Percentiles rank a stretch among this genome's conserved stretches.
Conservation (phyloP, 495 filamentous ascomycete species). For the Geoglossum glabrum region DNA sequence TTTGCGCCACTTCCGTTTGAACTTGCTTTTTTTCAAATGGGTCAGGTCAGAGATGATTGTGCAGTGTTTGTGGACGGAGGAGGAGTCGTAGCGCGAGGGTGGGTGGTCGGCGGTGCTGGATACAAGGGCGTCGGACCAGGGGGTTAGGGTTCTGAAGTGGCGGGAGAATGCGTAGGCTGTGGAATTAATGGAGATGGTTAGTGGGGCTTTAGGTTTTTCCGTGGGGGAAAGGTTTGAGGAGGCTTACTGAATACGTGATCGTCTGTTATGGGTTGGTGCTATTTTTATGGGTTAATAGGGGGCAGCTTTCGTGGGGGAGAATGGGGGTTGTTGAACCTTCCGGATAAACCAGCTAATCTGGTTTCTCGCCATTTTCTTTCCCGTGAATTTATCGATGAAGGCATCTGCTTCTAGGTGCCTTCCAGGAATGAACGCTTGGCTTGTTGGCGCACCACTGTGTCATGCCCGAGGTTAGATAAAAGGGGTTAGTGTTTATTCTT, state of each 20-base stretch:
- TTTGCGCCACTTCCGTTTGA: neutral
- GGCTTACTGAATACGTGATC: neutral
- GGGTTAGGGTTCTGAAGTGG: neutral
- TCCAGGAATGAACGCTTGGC: neutral
- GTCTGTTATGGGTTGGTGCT: neutral
- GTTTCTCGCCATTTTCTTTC: conserved; percentile 5
- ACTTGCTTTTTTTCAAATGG: neutral
- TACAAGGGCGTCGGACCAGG: neutral
- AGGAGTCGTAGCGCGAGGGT: neutral
- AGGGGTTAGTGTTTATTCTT: neutral
- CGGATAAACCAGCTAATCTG: conserved; percentile 7
- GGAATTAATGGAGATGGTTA: neutral
- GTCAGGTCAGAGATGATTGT: neutral
- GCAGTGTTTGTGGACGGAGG: neutral
- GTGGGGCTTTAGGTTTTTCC: neutral
- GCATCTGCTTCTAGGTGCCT: conserved; percentile 1
- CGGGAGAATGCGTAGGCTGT: neutral
- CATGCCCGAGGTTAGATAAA: neutral
- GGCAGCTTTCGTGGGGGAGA: neutral
- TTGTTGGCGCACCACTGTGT: neutral
- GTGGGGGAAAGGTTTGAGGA: neutral
- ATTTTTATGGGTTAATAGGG: neutral
- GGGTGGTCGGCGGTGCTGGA: neutral
- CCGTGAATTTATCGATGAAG: neutral
- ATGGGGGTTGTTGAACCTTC: neutral